phyloP scores from a whole-genome alignment of 495 filamentous ascomycete species.

The Penicillium lividum region DNA sequence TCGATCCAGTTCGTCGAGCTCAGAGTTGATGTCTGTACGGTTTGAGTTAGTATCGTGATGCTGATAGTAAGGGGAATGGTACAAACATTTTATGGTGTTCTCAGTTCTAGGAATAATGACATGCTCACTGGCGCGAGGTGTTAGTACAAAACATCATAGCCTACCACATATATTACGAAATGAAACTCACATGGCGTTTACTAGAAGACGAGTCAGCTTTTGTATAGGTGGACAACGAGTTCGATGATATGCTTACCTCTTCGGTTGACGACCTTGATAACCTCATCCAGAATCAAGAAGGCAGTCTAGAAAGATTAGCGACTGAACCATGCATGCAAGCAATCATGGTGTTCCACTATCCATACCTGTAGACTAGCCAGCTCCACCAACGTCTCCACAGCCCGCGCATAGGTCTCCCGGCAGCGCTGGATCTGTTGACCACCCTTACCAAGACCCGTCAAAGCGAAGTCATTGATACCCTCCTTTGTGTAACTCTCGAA shows the following conservation, averaged over 20 bases:
- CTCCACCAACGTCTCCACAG: conserved; percentile 95
- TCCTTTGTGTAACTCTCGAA: conserved; percentile 85
- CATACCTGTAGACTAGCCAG: conserved; percentile 85
- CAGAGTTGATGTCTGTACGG: conserved; percentile 86
- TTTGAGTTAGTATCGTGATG: conserved; percentile 18
- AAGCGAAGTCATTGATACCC: conserved; percentile 90
- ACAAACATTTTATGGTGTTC: conserved; percentile 94
- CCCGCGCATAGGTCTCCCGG: conserved; percentile 94
- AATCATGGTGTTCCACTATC: background rate
- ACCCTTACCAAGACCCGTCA: conserved; percentile 95
- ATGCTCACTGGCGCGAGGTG: conserved; percentile 60
- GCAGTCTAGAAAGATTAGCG: conserved; percentile 63
- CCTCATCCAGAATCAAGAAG: conserved; percentile 96
- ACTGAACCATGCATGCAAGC: background rate
- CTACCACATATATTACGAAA: background rate
- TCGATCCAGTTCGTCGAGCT: conserved; percentile 95
- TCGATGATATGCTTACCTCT: conserved; percentile 60
- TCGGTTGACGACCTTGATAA: conserved; percentile 98
- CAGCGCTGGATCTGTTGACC: conserved; percentile 95
- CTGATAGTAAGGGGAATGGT: background rate
- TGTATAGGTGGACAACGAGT: background rate
- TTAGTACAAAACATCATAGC: conserved; percentile 13
- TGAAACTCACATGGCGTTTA: conserved; percentile 85
- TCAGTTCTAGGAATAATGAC: conserved; percentile 98
- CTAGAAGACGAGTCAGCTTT: conserved; percentile 45